Evolutionary conservation across 2,329 filamentous ascomycete genomes (phyloP).

Genomic region (Septoria petroselini): DNA sequence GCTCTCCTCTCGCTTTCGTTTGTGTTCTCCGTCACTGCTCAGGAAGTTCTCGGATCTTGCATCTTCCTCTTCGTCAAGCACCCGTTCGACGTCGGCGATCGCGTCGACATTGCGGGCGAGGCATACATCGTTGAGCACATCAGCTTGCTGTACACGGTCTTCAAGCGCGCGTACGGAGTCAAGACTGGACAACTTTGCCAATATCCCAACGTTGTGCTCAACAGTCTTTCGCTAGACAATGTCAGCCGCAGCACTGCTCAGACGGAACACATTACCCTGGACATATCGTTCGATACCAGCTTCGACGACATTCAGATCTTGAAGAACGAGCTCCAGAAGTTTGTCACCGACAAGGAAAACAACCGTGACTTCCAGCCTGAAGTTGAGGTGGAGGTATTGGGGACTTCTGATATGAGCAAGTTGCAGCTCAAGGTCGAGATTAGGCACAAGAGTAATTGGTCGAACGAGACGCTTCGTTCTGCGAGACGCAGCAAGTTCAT

Average conservation of each 20-base stretch:
- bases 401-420: slow-evolving; percentile 84
- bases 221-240: slow-evolving; percentile 94
- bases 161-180: slow-evolving; percentile 77
- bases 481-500: slow-evolving; percentile 91
- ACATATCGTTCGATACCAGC: slow-evolving; percentile 78
- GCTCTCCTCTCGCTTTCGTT: slow-evolving; percentile 94
- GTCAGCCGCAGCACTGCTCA: slow-evolving; percentile 86
- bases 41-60: slow-evolving; percentile 96
- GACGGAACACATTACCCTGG: slow-evolving; percentile 78
- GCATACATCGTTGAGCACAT: slow-evolving; percentile 87
- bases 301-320: slow-evolving; percentile 88
- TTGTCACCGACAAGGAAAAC: slow-evolving; percentile 81
- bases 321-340: slow-evolving; percentile 77
- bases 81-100: slow-evolving; percentile 91
- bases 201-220: slow-evolving; percentile 87
- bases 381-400: slow-evolving; percentile 70
- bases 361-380: slow-evolving; percentile 86
- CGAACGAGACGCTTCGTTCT: slow-evolving; percentile 73
- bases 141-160: slow-evolving; percentile 87
- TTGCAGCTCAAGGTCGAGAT: slow-evolving; percentile 78
- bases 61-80: slow-evolving; percentile 99
- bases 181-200: slow-evolving; percentile 62
- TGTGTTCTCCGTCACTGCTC: slow-evolving; percentile 85
- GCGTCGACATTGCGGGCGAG: slow-evolving; percentile 71
- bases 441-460: slow-evolving; percentile 70